A percentile compares a stretch with the other conserved stretches of the same genome.
Evolutionary conservation across 192 early-diverging fungal species (phyloP).

Genomic region (Chytriomyces hyalinus): DNA sequence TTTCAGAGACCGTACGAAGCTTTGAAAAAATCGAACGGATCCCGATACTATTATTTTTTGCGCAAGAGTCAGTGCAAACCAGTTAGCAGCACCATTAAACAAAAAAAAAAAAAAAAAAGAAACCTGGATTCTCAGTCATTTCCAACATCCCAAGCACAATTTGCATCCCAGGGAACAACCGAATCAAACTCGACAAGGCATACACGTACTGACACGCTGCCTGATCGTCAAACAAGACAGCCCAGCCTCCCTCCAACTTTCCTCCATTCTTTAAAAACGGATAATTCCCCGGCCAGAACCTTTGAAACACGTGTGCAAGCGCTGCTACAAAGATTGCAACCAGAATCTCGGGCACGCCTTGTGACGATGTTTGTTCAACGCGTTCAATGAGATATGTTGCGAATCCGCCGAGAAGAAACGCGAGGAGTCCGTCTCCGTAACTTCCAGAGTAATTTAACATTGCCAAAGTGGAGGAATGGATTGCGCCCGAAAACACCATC

Average conservation of each 20-base stretch:
- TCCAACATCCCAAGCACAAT: constrained; percentile 28
- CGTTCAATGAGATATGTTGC: not conserved
- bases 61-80: not conserved
- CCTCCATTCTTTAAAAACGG: not conserved
- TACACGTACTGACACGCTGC: constrained; percentile 12
- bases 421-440: constrained; percentile 8
- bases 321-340: constrained; percentile 18
- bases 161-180: constrained; percentile 15
- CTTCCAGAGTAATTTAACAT: constrained; percentile 18
- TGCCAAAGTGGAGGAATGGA: constrained; percentile 12
- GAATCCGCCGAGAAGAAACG: constrained; percentile 14
- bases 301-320: constrained; percentile 4
- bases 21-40: constrained; percentile 30
- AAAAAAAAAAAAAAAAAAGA: not conserved
- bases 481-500: not conserved
- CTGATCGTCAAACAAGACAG: not conserved
- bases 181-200: constrained; percentile 4
- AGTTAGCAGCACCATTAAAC: no score
- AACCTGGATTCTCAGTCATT: constrained; percentile 19
- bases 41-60: constrained; percentile 20
- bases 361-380: not conserved
- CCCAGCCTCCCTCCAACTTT: not conserved
- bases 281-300: constrained; percentile 29
- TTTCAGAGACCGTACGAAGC: constrained; percentile 25
- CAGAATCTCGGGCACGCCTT: constrained; percentile 15